Evolutionary conservation across 1,139 yeast species (phyloP), one percentile per base, ranked within the genome.

Genomic region (Kodamaea alishanica): DNA sequence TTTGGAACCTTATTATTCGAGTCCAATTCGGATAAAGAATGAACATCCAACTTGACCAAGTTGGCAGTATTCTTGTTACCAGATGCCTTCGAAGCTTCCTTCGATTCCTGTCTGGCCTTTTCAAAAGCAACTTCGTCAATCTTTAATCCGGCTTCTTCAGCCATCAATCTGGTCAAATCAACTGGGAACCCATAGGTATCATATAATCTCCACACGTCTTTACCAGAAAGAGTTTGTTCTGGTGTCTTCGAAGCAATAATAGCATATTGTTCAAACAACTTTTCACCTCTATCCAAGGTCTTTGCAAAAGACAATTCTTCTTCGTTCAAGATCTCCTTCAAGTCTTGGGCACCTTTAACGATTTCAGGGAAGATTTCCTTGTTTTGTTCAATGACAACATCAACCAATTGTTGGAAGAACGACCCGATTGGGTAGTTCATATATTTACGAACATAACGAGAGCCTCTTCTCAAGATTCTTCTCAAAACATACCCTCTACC

Each of bases 111-210:
- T 58, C 81, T 85, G 33, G 98, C 97, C 54, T 77, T 77, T 65
- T 90, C 97, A 58, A 92, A 92, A 33, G 88, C 97, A 39, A 71
- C 80, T 58, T 88, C 95, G 61, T 92, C 97, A 50, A 92, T 90
- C 54, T 81, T 83, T 53, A 92, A 76, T n/a, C 95, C 95, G 41
- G 94, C 88, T 68, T 92, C 99, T 66, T 90, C 97, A 33, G 98
- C 98, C 98, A 92, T 94, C 60, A 92, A 77, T 61, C 96, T 81
- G 30, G 98, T 94, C 62, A 92, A 79, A 67, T 92, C 99, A 39
- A 89, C 97, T 31, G 99, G 99, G 85, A 92, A 92, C 41, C 99
- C 99, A 58, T 90, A 92, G n/a, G 99, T 94, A 56, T 92, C 99
- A 55, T 94, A 94, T 55, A 92, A 74, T 67, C 99, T 81, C 99